Evolutionary conservation across 1,139 yeast species (phyloP).

Genomic region (Protomyces inouyei): DNA sequence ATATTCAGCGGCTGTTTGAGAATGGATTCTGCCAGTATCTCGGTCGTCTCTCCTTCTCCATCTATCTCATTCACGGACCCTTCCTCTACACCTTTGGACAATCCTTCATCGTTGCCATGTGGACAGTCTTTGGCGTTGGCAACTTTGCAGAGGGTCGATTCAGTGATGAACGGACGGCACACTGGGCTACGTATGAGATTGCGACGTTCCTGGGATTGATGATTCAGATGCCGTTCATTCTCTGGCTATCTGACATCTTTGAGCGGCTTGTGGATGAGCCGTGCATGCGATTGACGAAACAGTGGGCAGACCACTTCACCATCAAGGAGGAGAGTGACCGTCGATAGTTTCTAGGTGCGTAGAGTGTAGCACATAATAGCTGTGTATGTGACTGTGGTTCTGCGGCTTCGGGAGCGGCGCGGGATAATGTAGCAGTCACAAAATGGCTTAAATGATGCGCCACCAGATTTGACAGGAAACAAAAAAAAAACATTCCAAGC

Average conservation of each 20-base stretch:
- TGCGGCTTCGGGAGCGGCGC: no score
- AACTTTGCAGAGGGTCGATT: conserved; percentile 4
- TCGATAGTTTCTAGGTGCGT: not conserved
- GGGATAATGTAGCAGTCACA: no score
- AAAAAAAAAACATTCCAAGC: no score
- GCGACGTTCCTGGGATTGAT: conserved; percentile 7
- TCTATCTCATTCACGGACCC: conserved; percentile 20
- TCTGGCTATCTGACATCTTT: conserved; percentile 18
- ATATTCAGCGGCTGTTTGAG: conserved; percentile 7
- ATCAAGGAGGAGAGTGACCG: not conserved
- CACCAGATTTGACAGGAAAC: no score
- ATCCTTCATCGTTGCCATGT: conserved; percentile 5
- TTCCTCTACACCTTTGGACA: conserved; percentile 10
- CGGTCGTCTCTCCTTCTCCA: conserved; percentile 6
- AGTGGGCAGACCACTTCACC: not conserved
- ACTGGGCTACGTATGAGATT: conserved; percentile 9
- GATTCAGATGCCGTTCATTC: conserved; percentile 8
- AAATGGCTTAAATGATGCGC: no score
- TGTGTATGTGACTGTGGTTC: no score
- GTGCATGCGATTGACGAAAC: conserved; percentile 8
- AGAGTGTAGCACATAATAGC: no score
- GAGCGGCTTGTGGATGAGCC: conserved; percentile 13
- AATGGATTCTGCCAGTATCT: conserved; percentile 9
- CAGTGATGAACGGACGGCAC: not conserved
- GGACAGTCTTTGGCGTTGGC: conserved; percentile 15